These are phyloP conservation scores for Aquilaria yunnanensis DNA, from an alignment of 345 rosid species.

Conservation along the genomic window DNA sequence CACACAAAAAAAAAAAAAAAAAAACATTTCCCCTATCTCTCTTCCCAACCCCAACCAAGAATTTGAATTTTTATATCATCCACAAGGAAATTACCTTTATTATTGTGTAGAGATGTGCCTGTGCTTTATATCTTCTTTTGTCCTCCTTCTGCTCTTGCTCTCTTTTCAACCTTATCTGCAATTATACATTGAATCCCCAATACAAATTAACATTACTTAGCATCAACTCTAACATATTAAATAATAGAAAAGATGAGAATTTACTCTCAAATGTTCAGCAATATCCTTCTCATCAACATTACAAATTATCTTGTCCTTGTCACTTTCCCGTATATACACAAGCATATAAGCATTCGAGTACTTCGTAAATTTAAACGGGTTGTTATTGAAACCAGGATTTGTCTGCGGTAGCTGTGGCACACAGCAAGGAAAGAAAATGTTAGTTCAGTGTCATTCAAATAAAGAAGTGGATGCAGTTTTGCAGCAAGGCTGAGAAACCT, in stretches of 20 bases:
- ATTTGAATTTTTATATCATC: neutral
- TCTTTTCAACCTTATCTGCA: constrained; percentile 54
- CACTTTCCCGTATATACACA: constrained; percentile 60
- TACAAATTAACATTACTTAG: neutral
- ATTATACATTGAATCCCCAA: neutral
- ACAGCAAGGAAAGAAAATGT: constrained; percentile 1
- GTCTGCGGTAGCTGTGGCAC: constrained; percentile 47
- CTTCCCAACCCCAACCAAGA: too few relatives aligned
- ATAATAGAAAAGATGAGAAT: neutral
- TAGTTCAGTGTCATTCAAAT: constrained; percentile 1
- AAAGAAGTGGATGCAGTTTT: neutral
- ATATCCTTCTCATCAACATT: constrained; percentile 66
- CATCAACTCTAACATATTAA: neutral
- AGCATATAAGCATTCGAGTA: constrained; percentile 72
- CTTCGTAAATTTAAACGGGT: constrained; percentile 59
- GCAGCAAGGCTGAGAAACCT: neutral
- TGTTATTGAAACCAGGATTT: constrained; percentile 58
- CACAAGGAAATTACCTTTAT: constrained; percentile 35
- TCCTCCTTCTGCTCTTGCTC: constrained; percentile 61
- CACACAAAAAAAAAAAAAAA: too few relatives aligned
- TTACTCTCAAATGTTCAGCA: constrained; percentile 63
- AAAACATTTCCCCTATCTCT: too few relatives aligned
- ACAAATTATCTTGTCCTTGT: constrained; percentile 62
- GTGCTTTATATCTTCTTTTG: constrained; percentile 50
- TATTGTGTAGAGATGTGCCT: constrained; percentile 56